These are phyloP conservation scores for Colletotrichum simmondsii DNA, from an alignment of 2,329 filamentous ascomycete genomes.

Conservation along the genomic window DNA sequence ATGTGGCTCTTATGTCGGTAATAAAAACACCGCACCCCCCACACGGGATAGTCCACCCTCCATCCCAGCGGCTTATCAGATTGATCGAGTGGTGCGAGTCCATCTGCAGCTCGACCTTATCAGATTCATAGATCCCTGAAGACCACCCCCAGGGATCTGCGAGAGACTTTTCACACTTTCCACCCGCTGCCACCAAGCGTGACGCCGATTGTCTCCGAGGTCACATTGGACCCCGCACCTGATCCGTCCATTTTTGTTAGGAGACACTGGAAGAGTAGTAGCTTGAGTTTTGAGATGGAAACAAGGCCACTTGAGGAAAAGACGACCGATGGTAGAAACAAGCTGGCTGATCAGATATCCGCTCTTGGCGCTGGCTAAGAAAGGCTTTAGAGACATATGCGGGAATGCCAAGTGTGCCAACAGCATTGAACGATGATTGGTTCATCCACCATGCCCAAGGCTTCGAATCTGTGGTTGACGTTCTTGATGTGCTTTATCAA, in stretches of 20 bases:
- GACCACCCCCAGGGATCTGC: conserved; percentile 4
- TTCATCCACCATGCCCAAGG: not conserved
- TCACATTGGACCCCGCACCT: conserved; percentile 26
- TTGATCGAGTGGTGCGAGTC: not conserved
- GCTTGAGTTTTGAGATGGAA: not conserved
- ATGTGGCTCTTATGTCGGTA: conserved; percentile 17
- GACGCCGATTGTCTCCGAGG: conserved; percentile 19
- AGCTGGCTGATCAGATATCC: not conserved
- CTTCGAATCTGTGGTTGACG: not conserved
- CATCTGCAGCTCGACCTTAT: conserved; percentile 20
- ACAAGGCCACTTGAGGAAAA: not conserved
- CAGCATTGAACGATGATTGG: not conserved
- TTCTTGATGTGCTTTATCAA: not conserved
- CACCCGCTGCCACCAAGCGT: not conserved
- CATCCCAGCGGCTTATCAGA: conserved; percentile 28
- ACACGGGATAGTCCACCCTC: not conserved
- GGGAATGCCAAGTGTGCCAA: not conserved
- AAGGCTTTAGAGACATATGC: not conserved
- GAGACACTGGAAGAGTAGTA: not conserved
- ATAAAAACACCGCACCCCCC: conserved; percentile 13
- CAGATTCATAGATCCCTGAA: conserved; percentile 28
- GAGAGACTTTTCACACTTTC: not conserved
- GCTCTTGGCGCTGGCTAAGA: not conserved
- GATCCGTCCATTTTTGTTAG: not conserved
- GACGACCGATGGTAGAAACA: not conserved